Evolutionary conservation across 176 grass and related monocot genomes (phyloP).

Genomic region (Cocos nucifera): DNA sequence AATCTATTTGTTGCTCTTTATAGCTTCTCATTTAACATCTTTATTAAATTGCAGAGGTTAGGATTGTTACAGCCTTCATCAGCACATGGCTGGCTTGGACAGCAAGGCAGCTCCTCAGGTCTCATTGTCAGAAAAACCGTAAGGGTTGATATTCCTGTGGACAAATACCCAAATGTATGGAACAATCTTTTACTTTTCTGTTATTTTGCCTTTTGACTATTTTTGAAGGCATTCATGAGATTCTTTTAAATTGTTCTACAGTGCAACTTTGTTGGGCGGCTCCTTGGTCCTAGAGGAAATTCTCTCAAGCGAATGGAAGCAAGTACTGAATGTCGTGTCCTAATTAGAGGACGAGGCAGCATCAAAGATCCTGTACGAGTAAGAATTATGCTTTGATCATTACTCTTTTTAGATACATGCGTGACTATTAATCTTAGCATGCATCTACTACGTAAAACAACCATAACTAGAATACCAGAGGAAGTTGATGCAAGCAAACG

Average conservation of each 20-base stretch:
- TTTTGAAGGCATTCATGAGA: neutral
- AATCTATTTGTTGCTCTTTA: no score
- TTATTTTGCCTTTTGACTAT: neutral
- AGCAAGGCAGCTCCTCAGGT: constrained; percentile 7
- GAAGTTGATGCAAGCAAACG: no score
- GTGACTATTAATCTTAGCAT: neutral
- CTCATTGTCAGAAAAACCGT: constrained; percentile 11
- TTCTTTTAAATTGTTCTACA: constrained; percentile 5
- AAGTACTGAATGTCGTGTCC: constrained; percentile 9
- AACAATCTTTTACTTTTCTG: neutral
- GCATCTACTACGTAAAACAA: neutral
- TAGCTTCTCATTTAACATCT: neutral
- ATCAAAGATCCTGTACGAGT: constrained; percentile 14
- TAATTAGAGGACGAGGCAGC: constrained; percentile 11
- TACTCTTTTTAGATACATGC: neutral
- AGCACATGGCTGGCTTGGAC: constrained; percentile 5
- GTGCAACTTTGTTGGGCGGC: constrained; percentile 18
- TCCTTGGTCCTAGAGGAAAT: constrained; percentile 22
- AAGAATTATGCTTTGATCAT: neutral
- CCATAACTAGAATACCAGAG: no score
- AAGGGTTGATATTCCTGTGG: constrained; percentile 12
- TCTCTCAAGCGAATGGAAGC: constrained; percentile 16
- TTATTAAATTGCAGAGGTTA: constrained; percentile 6
- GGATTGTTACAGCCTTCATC: neutral
- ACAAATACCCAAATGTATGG: constrained; percentile 9